Percentiles rank a stretch among this genome's conserved stretches.
phyloP scores from a whole-genome alignment of 345 rosid species.

The Eucalyptus pauciflora region DNA sequence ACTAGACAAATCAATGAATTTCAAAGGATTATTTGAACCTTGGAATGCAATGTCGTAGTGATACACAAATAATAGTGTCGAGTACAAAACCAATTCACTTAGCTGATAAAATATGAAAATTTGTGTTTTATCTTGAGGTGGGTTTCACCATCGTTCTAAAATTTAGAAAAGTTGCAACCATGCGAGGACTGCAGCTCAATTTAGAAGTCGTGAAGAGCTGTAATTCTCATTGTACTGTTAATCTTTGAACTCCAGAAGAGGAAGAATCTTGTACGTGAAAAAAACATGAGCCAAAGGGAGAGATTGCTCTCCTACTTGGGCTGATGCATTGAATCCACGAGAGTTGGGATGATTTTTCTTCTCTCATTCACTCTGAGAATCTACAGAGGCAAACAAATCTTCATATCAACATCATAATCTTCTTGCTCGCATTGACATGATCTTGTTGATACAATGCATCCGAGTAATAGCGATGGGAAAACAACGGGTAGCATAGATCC shows the following conservation, averaged over 20 bases:
- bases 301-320: background rate
- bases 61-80: background rate
- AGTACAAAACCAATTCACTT: background rate
- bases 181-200: background rate
- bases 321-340: background rate
- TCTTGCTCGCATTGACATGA: background rate
- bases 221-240: background rate
- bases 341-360: background rate
- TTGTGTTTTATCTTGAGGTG: background rate
- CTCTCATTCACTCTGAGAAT: background rate
- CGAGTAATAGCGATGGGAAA: no score
- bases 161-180: background rate
- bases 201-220: background rate
- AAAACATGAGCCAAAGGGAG: background rate
- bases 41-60: background rate
- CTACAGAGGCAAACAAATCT: background rate
- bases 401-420: background rate
- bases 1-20: background rate
- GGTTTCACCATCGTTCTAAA: background rate
- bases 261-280: background rate
- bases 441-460: no score
- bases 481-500: no score
- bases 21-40: background rate
- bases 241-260: background rate
- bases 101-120: background rate